Evolutionary conservation across 192 early-diverging fungal genomes (phyloP).

Genomic region (Cetraspora pellucida): DNA sequence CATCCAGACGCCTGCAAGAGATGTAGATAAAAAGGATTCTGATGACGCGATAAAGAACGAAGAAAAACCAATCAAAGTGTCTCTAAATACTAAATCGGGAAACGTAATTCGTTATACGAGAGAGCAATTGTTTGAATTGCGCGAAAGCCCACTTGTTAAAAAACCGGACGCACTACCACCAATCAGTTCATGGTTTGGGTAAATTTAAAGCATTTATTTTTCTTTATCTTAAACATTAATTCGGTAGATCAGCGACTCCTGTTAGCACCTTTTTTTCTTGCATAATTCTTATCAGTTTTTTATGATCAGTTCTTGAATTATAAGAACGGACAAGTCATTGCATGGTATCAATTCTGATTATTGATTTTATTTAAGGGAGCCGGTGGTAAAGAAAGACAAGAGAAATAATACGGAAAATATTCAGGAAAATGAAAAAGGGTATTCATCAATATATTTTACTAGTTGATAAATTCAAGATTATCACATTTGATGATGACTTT

Average conservation of each 20-base stretch:
- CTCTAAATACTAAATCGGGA: neutral
- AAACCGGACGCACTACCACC: constrained; percentile 43
- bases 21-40: constrained; percentile 5
- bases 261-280: no score
- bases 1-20: neutral
- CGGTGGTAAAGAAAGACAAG: constrained; percentile 8
- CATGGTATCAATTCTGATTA: no score
- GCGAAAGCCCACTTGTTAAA: constrained; percentile 46
- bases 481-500: neutral
- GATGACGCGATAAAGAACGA: constrained; percentile 13
- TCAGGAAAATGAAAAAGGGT: constrained; percentile 27
- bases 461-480: neutral
- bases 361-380: constrained; percentile 1
- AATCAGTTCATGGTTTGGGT: constrained; percentile 48
- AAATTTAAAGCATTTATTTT: neutral
- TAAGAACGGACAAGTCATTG: neutral
- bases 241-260: no score
- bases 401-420: neutral
- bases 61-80: neutral
- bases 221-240: no score
- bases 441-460: neutral
- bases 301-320: neutral
- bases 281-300: no score
- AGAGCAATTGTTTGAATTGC: constrained; percentile 45
- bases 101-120: constrained; percentile 42